Percentiles rank a stretch among this genome's conserved stretches.
These are phyloP conservation scores for Morella rubra DNA, from an alignment of 306 rosid genomes.

Conservation along the genomic window DNA sequence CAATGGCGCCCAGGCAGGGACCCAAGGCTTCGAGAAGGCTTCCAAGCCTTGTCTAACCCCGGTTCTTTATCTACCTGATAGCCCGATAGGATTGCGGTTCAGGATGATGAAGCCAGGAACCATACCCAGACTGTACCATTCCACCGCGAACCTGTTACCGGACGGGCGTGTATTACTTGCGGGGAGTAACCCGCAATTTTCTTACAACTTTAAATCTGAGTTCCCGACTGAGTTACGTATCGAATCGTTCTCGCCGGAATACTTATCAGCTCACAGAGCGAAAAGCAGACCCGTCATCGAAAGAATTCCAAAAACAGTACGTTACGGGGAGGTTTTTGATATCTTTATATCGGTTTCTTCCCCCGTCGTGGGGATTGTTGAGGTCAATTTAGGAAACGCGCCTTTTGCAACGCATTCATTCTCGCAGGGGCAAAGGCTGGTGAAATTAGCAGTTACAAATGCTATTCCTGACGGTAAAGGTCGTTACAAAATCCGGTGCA, in stretches of 20 bases:
- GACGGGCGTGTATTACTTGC: conserved; percentile 73
- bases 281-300: conserved; percentile 62
- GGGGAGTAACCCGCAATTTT: conserved; percentile 75
- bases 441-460: conserved; percentile 58
- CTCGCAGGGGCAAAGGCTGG: conserved; percentile 84
- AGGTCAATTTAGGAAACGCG: conserved; percentile 65
- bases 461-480: conserved; percentile 45
- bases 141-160: conserved; percentile 78
- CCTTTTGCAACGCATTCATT: conserved; percentile 88
- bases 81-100: conserved; percentile 68
- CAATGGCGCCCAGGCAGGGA: conserved; percentile 81
- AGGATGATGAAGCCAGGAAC: conserved; percentile 78
- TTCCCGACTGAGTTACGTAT: conserved; percentile 71
- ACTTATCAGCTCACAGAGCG: conserved; percentile 49
- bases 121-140: conserved; percentile 77
- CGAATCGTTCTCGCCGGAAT: conserved; percentile 87
- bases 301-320: conserved; percentile 50
- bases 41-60: conserved; percentile 73
- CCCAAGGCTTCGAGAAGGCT: conserved; percentile 74
- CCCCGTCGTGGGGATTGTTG: conserved; percentile 73
- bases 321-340: conserved; percentile 50
- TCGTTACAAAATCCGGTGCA: conserved; percentile 45
- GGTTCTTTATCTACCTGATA: conserved; percentile 64
- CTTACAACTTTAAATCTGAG: conserved; percentile 51
- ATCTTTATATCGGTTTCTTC: conserved; percentile 54